phyloP scores from a whole-genome alignment of 2,329 filamentous ascomycete species.

The Amesomyces nigricolor region DNA sequence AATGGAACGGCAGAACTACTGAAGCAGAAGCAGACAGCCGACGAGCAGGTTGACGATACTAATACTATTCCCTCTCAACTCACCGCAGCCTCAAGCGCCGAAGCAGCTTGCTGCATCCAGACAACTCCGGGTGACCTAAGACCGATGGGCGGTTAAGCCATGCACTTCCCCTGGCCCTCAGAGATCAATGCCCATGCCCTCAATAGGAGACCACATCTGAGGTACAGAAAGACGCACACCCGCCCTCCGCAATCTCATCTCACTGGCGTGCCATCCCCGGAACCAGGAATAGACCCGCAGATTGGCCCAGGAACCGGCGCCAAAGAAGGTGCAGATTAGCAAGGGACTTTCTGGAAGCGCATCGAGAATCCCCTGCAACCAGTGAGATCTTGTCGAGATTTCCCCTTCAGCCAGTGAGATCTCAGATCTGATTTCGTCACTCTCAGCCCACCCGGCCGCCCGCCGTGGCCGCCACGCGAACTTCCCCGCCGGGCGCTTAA shows the following conservation, averaged over 20 bases:
- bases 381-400: not conserved
- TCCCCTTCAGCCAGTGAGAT: too few species aligned
- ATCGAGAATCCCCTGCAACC: not conserved
- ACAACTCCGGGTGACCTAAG: not conserved
- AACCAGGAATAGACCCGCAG: conserved; percentile 2
- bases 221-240: not conserved
- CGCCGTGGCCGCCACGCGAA: not conserved
- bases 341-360: not conserved
- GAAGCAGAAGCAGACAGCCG: conserved; percentile 1
- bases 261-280: not conserved
- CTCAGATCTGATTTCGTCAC: too few species aligned
- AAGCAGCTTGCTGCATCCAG: not conserved
- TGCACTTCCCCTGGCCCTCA: not conserved
- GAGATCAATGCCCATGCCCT: too few species aligned
- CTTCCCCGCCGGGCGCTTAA: too few species aligned
- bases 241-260: not conserved
- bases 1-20: conserved; percentile 1
- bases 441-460: not conserved
- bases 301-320: not conserved
- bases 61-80: conserved; percentile 13
- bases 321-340: not conserved
- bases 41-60: conserved; percentile 15
- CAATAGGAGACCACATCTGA: not conserved
- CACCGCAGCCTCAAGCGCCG: not conserved
- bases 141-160: conserved; percentile 11